A percentile compares a stretch with the other conserved stretches of the same genome.
These are phyloP conservation scores for Hymenoscyphus fraxineus DNA, from an alignment of 2,329 filamentous ascomycete genomes.

Conservation along the genomic window DNA sequence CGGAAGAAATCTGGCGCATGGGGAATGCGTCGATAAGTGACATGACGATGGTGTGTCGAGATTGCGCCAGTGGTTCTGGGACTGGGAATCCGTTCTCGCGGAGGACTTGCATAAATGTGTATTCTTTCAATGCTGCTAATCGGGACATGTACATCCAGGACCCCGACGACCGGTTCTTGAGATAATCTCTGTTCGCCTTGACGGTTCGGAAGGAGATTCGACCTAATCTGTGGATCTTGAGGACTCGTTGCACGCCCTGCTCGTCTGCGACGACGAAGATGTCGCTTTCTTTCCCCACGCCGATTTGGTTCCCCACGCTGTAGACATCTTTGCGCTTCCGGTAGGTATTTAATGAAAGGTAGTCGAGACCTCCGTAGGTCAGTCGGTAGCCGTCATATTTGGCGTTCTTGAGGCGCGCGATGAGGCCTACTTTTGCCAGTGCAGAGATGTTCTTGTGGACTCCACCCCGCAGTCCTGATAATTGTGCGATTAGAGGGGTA, in stretches of 20 bases:
- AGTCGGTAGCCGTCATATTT: conserved; percentile 97
- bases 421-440: conserved; percentile 86
- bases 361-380: conserved; percentile 95
- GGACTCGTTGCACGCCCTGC: conserved; percentile 69
- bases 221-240: conserved; percentile 94
- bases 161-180: conserved; percentile 72
- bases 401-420: conserved; percentile 89
- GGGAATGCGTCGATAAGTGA: conserved; percentile 88
- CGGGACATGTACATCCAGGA: conserved; percentile 99
- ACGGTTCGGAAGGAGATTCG: conserved; percentile 96
- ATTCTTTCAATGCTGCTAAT: conserved; percentile 90
- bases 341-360: conserved; percentile 90
- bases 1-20: conserved; percentile 77
- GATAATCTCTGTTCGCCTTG: conserved; percentile 92
- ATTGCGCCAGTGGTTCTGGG: conserved; percentile 82
- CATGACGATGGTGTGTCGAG: conserved; percentile 95
- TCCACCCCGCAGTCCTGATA: conserved; percentile 76
- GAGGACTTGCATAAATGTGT: conserved; percentile 87
- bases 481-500: conserved; percentile 78
- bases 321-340: conserved; percentile 77
- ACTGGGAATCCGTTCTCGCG: conserved; percentile 82
- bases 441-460: conserved; percentile 85
- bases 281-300: conserved; percentile 96
- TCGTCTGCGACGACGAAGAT: conserved; percentile 90
- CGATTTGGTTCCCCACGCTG: conserved; percentile 90